Base-by-base conservation (phyloP, 2,329 filamentous ascomycete genomes). In the Fulvia fulva region DNA sequence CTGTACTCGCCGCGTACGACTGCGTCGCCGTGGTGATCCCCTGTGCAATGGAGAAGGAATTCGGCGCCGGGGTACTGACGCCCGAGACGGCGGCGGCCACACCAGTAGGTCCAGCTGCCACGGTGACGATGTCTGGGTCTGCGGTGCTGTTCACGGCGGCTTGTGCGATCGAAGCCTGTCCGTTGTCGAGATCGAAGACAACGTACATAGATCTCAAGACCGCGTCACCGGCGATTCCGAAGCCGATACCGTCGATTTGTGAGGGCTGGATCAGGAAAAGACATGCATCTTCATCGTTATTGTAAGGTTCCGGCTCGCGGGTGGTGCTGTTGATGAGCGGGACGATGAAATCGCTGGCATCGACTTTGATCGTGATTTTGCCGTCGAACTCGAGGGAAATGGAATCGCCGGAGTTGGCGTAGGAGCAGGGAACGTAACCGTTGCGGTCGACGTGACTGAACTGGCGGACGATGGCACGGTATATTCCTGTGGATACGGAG, bases 161-260 rank as follows among this genome's bases (percentile, higher is more conserved):
- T 52, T 72, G 71, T 11, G 70, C 71, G 41, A 73, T 62, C 2
- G 69, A 69, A 21, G 67, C 61, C 51, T 73, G 71, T 3, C 65
- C 69, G 28, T 73, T 71, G 61, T 73, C 70, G 44, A 73, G 68
- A 52, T 73, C 71, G 54, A 68, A 73, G 53, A 73, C 70, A 41
- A 71, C 66, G 57, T 73, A 73, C 66, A 72, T 70, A 50, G 64
- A 66, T 11, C 69, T 57, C 11, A 73, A 60, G 22, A 73, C 54
- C 12, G 70, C 68, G 56, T 72, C 69, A 9, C 70, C 71, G 1
- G 71, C 55, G 9, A 66, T 68, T 7, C 62, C 55, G 51, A 68
- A 68, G 11, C 58, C 57, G 45, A 59, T 47, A 9, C 53, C 59
- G 26, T 53, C 52, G 28, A 55, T 26, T 6, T 49, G 14, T 3